Evolutionary conservation across 2,329 filamentous ascomycete species (phyloP), one percentile per base, ranked within the genome.

Genomic region (Epichloe coenophiala): DNA sequence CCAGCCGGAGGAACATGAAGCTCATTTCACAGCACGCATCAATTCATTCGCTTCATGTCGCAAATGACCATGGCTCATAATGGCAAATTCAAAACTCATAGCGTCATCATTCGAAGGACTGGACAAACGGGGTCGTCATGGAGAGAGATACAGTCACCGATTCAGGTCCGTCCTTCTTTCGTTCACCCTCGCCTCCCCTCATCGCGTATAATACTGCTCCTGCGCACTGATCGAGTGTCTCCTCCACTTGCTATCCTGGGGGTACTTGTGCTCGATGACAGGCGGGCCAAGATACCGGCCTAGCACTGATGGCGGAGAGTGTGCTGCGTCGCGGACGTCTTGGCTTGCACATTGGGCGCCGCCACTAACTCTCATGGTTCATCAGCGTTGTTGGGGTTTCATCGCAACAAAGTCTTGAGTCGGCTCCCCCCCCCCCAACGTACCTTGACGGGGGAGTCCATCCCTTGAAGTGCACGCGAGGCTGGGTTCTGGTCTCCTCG

Each of bases 211-310:
- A 21, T 63, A 58, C n/a, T 57, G 55, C 57, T 64, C 62, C 54
- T 64, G 62, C n/a, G 62, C 59, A 51, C 62, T 64, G 1, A 57
- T 45, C 23, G 57, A 57, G 3, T 64, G 62, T 23, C 62, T 47
- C 51, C 51, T 56, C 17, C 57, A 60, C n/a, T 54, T 55, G 54
- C 62, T 64, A 19, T 64, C 61, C 3, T 63, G 45, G 0, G 62
- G 62, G 11, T 60, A 59, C n/a, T 61, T 56, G 39, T 64, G 62
- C 58, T 62, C 61, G 15, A 64, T 60, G 8, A 45, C 53, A 1
- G 61, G 62, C 12, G 57, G 55, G 17, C 62, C 62, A 3, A 63
- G 45, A 3, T 61, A 55, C 53, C 57, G 8, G 23, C 46, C 54
- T 1, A 64, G 43, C 2, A 56, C 54, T 6, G 61, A 63, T 0